Evolutionary conservation across 176 grass and related monocot genomes (phyloP), one percentile per base, ranked within the genome.

Genomic region (Juncus inflexus): DNA sequence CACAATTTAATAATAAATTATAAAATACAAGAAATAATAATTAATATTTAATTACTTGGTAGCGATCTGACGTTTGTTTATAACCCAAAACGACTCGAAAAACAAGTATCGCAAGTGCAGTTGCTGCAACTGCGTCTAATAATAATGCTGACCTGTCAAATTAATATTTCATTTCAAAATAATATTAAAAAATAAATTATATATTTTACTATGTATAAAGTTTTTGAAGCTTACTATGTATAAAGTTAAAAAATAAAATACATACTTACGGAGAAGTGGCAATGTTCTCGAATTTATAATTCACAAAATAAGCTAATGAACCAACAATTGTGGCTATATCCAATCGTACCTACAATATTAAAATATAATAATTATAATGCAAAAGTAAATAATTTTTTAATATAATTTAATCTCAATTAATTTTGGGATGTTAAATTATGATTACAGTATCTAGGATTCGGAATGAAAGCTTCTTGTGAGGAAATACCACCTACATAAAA

Each of bases 391-490:
- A 69, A 13, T 38, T 61, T 15, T 57, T 52, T 50, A 15, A 15
- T 50, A 10, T 9, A 52, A 12, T 55, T 40, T 42, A 59, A 59
- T 60, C 19, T 70, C 12, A 9, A 66, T n/a, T 42, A 56, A 43
- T 37, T 11, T 67, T 66, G 52, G 9, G 4, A 47, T 47, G 43
- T 47, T 47, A 47, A 67, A 76, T 10, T 13, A 39, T 16, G 83
- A 73, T 83, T 97, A 91, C 92, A 50, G 92, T 87, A 84, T 97
- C 92, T 50, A 97, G 77, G 74, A 97, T 91, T 55, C 92, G 92
- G 68, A 97, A 97, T 50, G 87, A 97, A 50, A 97, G 57, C 53
- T 97, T 91, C 69, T 97, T 97, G 77, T 97, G 84, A 66, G 92
- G 92, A 12, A 97, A 97, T 81, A 97, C 89, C 56, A 97, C 92